Base-by-base conservation (phyloP, 1,139 yeast species). In the Lodderomyces orthopsilosis region DNA sequence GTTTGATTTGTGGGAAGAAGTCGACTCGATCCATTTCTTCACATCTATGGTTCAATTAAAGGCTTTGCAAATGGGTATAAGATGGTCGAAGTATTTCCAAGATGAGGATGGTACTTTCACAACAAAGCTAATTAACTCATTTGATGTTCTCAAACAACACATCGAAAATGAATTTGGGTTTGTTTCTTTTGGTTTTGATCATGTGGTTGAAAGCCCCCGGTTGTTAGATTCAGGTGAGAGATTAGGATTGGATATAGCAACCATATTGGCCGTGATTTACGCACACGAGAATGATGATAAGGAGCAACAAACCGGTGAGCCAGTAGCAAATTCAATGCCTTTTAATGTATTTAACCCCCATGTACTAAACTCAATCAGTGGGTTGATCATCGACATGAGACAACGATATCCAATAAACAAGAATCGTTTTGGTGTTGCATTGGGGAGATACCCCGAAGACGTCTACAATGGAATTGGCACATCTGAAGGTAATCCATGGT, bases 401-500 rank as follows among this genome's bases (percentile, higher is more conserved):
- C 59, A 67, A 33, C 66, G 93, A 44, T 90, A 85, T 59, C 94
- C 95, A 1, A 75, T 91, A 35, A 91, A 91, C 62, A 77, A 72
- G n/a, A 6, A 33, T n/a, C 41, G 38, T 18, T 19, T 34, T 19
- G 95, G 94, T 0, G 81, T 84, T 35, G 96, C 87, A 0, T 65
- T 91, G 40, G 98, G 98, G 1, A 71, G 98, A 56, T 93, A 93
- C 57, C 96, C 97, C 0, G 98, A 91, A 57, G 98, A 93, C 63
- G 64, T 85, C 10, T 93, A 93, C 61, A 86, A 91, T 62, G 98
- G 98, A 0, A 69, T 75, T 47, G 83, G 81, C 0, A 70, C 76
- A 0, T 73, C 85, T 13, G 85, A 81, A 52, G 98, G 97, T 2
- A 93, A 93, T 57, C 98, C 98, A 2, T 93, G 98, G 98, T 91